Evolutionary conservation across 441 rosid genomes (phyloP), one percentile per base, ranked within the genome.

Genomic region (Erysimum cheiri): DNA sequence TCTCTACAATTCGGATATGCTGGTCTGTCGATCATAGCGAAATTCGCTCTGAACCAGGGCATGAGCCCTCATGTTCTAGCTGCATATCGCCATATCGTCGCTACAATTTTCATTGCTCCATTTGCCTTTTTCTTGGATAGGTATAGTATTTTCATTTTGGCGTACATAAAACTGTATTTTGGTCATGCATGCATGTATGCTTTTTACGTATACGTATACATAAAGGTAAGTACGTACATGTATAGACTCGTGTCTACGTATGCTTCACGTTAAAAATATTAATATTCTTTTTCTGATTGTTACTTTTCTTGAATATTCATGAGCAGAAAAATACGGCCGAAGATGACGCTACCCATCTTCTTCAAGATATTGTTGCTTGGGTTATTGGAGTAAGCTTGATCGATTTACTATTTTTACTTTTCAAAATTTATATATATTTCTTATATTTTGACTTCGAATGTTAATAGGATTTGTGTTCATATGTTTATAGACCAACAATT

Each of bases 41-140:
- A 86, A 64, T 83, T 70, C 40, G 90, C 89, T 29, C 37, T 88
- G 40, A 68, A 86, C 69, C 47, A 40, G 36, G 91, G 91, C 69
- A 85, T 86, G 91, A 85, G 77, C 65, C 89, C 73, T 22, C 88
- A 80, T 12, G 82, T 85, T 22, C 79, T 88, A 8, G 84, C 80
- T 8, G 77, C 85, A 14, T 86, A 85, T 79, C 79, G 91, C 2
- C 88, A 86, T 22, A 74, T 77, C 32, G 37, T 82, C 29, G 93
- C 93, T 29, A 70, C 84, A 0, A 7, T 80, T 3, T 44, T 76
- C 64, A 72, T 88, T 58, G 85, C 88, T 67, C 93, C 91, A 32
- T 88, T 88, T 37, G 89, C 91, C 61, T 48, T 80, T 46, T 37
- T 73, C 72, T 80, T 84, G 31, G 90, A 88, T 49, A 79, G 93